Conservation (phyloP, 2,329 filamentous ascomycete species). For the Alternaria conjuncta region DNA sequence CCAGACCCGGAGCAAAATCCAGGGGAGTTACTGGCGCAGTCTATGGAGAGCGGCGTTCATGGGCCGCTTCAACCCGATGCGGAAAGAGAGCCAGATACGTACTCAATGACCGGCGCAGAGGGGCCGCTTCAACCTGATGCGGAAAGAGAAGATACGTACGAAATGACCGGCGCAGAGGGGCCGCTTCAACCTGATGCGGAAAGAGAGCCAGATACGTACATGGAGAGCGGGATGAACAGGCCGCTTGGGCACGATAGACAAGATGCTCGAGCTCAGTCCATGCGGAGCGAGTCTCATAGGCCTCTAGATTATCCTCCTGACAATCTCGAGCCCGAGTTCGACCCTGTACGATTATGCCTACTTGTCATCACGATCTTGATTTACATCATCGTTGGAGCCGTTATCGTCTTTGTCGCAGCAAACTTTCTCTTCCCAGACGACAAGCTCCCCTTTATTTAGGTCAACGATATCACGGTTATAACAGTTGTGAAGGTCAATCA, state of each 20-base stretch:
- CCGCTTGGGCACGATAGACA: background rate
- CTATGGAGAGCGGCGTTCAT: background rate
- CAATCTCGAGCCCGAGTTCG: background rate
- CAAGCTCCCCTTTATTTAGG: background rate
- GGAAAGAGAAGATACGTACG: no score
- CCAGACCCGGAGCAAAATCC: background rate
- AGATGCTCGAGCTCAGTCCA: background rate
- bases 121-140: no score
- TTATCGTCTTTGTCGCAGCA: background rate
- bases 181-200: background rate
- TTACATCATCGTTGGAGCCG: background rate
- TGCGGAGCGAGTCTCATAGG: background rate
- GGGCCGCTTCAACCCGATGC: background rate
- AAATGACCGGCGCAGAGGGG: no score
- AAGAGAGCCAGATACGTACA: background rate
- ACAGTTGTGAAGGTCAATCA: background rate
- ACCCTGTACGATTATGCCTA: background rate
- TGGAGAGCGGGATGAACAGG: background rate
- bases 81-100: no score
- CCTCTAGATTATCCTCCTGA: background rate
- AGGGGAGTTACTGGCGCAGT: background rate
- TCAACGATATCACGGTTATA: background rate
- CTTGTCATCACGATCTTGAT: background rate
- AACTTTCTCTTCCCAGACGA: background rate
- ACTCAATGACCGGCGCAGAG: no score